These are phyloP conservation scores for Spirogloea muscicola DNA, from an alignment of 139 green algal species.

Conservation along the genomic window DNA sequence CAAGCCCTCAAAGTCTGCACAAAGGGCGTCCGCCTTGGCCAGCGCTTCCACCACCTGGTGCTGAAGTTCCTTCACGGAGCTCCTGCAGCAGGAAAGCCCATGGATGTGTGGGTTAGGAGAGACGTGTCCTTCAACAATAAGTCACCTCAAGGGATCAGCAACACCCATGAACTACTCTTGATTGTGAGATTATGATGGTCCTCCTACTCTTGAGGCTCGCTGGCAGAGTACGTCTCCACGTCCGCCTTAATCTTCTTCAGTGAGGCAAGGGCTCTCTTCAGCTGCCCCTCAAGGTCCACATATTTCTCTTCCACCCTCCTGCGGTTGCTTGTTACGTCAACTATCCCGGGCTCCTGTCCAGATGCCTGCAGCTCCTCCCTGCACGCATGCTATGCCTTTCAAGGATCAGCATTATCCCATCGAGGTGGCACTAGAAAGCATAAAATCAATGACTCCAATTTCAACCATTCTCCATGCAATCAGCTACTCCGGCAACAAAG, in stretches of 20 bases:
- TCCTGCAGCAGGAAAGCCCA: neutral
- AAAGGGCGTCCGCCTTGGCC: neutral
- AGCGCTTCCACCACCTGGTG: neutral
- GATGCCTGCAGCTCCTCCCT: neutral
- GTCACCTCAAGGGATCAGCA: neutral
- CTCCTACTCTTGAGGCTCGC: neutral
- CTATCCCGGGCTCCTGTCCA: neutral
- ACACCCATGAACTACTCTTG: neutral
- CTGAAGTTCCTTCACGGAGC: neutral
- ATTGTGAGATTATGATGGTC: neutral
- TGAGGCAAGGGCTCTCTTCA: neutral
- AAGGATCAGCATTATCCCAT: neutral
- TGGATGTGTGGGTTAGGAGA: neutral
- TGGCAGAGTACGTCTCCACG: neutral
- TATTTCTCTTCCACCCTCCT: conserved; percentile 7
- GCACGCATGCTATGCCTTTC: neutral
- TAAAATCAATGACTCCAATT: neutral
- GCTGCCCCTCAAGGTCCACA: neutral
- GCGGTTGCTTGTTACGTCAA: neutral
- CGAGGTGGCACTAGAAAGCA: neutral
- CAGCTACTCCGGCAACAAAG: neutral
- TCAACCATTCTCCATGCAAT: neutral
- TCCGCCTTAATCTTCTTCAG: conserved; percentile 1
- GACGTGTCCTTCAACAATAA: neutral
- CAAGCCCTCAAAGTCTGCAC: neutral